A percentile compares a stretch with the other conserved stretches of the same genome.
These are phyloP conservation scores for Pseudocercospora crystallina DNA, from an alignment of 2,329 filamentous ascomycete species.

Conservation along the genomic window DNA sequence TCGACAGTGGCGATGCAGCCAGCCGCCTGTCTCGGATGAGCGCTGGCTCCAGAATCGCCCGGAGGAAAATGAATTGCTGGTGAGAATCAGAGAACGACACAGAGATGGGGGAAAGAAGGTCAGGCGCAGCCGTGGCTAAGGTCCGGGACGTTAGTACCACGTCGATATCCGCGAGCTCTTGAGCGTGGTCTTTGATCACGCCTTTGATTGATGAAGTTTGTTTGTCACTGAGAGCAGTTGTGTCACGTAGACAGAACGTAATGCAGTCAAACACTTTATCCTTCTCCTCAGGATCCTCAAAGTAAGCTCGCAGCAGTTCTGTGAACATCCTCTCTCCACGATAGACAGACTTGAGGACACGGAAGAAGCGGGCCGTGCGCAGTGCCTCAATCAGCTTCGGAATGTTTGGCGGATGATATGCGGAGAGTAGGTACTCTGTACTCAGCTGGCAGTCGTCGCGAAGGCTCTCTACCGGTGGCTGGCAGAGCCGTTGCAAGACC, in stretches of 20 bases:
- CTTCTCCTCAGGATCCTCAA: constrained; percentile 79
- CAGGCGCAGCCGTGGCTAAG: constrained; percentile 60
- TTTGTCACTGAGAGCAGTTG: constrained; percentile 63
- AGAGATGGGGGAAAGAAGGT: constrained; percentile 67
- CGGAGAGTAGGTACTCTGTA: constrained; percentile 88
- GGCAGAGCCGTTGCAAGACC: constrained; percentile 78
- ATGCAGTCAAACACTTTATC: constrained; percentile 78
- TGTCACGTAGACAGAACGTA: constrained; percentile 67
- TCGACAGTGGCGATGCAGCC: constrained; percentile 31
- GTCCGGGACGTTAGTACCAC: constrained; percentile 64
- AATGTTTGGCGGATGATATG: constrained; percentile 86
- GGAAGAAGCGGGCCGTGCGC: constrained; percentile 77
- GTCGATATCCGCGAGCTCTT: constrained; percentile 66
- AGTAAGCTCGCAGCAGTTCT: constrained; percentile 74
- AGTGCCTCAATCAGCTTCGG: constrained; percentile 74
- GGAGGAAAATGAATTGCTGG: constrained; percentile 73
- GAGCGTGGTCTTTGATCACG: constrained; percentile 65
- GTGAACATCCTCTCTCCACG: constrained; percentile 75
- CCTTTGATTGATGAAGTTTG: constrained; percentile 70
- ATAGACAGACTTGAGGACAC: constrained; percentile 88
- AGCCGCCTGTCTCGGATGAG: constrained; percentile 32
- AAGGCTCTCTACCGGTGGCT: constrained; percentile 76
- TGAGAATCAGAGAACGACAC: constrained; percentile 61
- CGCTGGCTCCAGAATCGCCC: constrained; percentile 68
- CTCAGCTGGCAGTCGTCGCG: constrained; percentile 96